Evolutionary conservation across 805 yeast genomes (phyloP), one percentile per base, ranked within the genome.

Genomic region (Brettanomyces anomalus): DNA sequence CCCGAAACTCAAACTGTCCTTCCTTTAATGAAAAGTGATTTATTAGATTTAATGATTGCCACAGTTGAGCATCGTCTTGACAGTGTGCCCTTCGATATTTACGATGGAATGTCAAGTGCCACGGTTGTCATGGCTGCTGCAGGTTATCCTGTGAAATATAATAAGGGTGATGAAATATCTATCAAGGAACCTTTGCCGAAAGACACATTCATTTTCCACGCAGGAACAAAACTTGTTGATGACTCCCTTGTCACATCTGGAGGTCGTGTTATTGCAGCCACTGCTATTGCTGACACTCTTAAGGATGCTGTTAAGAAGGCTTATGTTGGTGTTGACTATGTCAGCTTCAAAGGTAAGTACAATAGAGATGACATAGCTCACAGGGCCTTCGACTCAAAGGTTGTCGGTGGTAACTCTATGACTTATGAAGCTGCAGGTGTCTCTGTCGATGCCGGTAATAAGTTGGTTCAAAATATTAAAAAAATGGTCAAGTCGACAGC

Each of bases 1-100:
- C 99, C 99, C 51, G 99, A 93, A 68, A 93, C 97, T 31, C 98
- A 93, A 70, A 85, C 97, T 3, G 95, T 93, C 19, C 70, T 93
- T 57, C 96, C 97, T 17, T 72, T 93, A 57, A 68, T 93, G 49
- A 68, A 85, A 38, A 81, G 96, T n/a, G 99, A 93, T 65, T 72
- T 93, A 57, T 93, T 96, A 38, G 87, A 89, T 64, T 79, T 93
- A 38, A 77, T 94, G 76, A 65, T 90, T 43, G 98, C 97, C 37
- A 82, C 95, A 50, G 95, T 93, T 37, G 96, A 90, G 62, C 95
- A 84, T 64, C 76, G 97, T 63, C 75, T 93, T 51, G 99, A 93
- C 58, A 76, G 95, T 26, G 85, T 88, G 38, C 67, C 67, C 15
- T 67, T 76, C 53, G 71, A 71, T 30, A 65, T 85, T 48, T 72